These are phyloP conservation scores for Diaporthe ilicicola DNA, from an alignment of 2,329 filamentous ascomycete species.

Conservation along the genomic window DNA sequence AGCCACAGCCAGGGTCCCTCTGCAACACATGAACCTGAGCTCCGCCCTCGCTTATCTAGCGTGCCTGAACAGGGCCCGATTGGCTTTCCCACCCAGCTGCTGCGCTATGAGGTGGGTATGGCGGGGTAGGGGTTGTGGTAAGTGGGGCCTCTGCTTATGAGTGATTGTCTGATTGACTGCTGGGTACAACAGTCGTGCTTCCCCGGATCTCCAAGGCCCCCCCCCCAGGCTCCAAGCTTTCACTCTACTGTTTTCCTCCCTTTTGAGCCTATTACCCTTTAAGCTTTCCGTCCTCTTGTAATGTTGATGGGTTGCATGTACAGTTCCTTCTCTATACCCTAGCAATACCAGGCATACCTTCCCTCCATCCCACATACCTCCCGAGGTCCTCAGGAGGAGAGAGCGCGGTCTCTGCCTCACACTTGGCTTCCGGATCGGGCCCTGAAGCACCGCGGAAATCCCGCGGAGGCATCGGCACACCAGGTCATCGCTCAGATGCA, in stretches of 20 bases:
- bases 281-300: not conserved
- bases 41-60: conserved; percentile 15
- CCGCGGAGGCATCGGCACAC: not conserved
- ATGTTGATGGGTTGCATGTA: not conserved
- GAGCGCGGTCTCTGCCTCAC: not conserved
- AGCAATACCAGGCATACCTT: not conserved
- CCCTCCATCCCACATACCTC: not conserved
- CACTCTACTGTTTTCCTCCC: not conserved
- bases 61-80: not conserved
- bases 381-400: not conserved
- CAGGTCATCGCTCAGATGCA: not conserved
- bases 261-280: not conserved
- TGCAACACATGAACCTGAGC: not conserved
- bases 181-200: conserved; percentile 9
- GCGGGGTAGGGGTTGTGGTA: not conserved
- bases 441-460: not conserved
- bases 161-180: conserved; percentile 15
- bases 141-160: not conserved
- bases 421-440: not conserved
- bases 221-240: conserved; percentile 10
- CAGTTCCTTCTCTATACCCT: not conserved
- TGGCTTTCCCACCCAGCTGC: not conserved
- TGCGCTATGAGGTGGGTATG: not conserved
- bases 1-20: not conserved
- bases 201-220: conserved; percentile 10